phyloP scores from a whole-genome alignment of 2,329 filamentous ascomycete genomes.

The Podosphaera xanthii region DNA sequence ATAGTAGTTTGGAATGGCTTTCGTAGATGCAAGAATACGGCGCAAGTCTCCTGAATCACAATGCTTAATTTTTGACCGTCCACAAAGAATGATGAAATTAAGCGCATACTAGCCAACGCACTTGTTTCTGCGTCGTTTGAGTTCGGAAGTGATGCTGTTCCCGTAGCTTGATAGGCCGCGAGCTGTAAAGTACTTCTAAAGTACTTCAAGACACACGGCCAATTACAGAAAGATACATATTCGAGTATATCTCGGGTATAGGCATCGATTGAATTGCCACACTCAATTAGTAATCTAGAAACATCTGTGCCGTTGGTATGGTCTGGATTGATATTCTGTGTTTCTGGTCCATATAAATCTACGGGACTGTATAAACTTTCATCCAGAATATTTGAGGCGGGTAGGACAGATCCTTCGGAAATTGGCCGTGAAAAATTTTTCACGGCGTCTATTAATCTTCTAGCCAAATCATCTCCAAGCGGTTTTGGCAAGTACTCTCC shows the following conservation, averaged over 20 bases:
- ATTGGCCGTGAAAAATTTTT: slow-evolving; percentile 35
- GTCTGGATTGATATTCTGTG: slow-evolving; percentile 10
- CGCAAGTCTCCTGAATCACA: slow-evolving; percentile 42
- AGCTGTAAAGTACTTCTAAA: slow-evolving; percentile 22
- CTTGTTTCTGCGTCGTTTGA: slow-evolving; percentile 14
- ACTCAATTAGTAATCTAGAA: slow-evolving; percentile 13
- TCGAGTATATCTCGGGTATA: slow-evolving; percentile 34
- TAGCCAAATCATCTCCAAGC: slow-evolving; percentile 28
- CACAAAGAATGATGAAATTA: slow-evolving; percentile 41
- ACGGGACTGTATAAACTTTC: slow-evolving; percentile 17
- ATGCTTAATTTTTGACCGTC: slow-evolving; percentile 36
- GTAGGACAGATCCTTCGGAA: slow-evolving; percentile 31
- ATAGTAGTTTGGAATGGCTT: slow-evolving; percentile 40
- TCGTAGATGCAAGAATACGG: slow-evolving; percentile 42
- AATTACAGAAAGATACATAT: slow-evolving; percentile 41
- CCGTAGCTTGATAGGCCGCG: slow-evolving; percentile 11
- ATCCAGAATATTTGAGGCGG: slow-evolving; percentile 33
- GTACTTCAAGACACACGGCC: slow-evolving; percentile 35
- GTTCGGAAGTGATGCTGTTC: slow-evolving; percentile 9
- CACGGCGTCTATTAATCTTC: slow-evolving; percentile 30
- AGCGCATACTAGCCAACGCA: slow-evolving; percentile 30
- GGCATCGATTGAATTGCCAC: slow-evolving; percentile 25
- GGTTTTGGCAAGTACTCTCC: slow-evolving; percentile 11
- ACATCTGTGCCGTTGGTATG: slow-evolving; percentile 11
- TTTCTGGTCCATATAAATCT: slow-evolving; percentile 15